Evolutionary conservation across 2,329 filamentous ascomycete genomes (phyloP), one percentile per base, ranked within the genome.

Genomic region (Akanthomyces lecanii): DNA sequence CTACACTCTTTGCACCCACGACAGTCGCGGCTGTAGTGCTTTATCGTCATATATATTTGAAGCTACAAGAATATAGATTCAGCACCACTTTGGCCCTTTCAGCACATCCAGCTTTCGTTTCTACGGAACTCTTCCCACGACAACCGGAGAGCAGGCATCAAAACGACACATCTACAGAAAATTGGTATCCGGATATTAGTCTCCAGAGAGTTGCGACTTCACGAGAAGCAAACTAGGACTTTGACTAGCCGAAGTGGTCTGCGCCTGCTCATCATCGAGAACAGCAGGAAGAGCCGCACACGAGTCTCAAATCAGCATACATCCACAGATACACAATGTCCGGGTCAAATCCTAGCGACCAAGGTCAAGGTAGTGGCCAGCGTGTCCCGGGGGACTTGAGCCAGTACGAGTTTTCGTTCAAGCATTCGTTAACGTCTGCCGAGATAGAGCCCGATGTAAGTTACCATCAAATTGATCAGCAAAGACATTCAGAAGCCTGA

Each of bases 371-470:
- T 4, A 16, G 6, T n/a, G 30, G 44, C 3, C 44, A 42, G 10
- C 28, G 28, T 12, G 36, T n/a, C 38, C 54, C 48, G 1, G 25
- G 21, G 11, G 44, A 60, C 36, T 16, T 61, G 7, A 60, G 48
- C 25, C 23, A 53, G 25, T 64, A 52, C 48, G 58, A 64, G 42
- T 64, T 64, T 25, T 62, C 63, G 6, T 64, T 64, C 48, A 47
- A 61, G 21, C 50, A 52, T 14, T 56, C 62, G 6, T 36, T 64
- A 6, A 47, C 58, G 14, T 25, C 63, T 0, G 51, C 44, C 11
- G 45, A 61, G 16, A 62, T 62, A 40, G 58, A 64, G 33, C 45
- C 63, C 18, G 62, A 64, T 21, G 63, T 64, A 62, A 47, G 63
- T 40, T 52, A 21, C 7, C 21, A n/a, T 40, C 16, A 8, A 11